A percentile compares a stretch with the other conserved stretches of the same genome.
Evolutionary conservation across 805 yeast species (phyloP).

Genomic region (Suhomyces sp.): DNA sequence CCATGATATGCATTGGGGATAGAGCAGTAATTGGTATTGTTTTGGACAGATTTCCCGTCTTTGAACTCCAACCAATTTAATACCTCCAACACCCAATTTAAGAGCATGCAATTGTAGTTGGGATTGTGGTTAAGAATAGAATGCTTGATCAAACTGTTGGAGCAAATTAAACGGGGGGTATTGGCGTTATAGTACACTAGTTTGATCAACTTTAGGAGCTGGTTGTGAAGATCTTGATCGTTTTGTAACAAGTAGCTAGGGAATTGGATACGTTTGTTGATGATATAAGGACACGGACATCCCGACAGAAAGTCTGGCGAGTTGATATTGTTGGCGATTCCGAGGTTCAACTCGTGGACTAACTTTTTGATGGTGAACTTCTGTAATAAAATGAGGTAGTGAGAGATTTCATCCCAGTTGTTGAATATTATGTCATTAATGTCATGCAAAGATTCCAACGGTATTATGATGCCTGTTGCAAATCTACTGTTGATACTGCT

Average conservation of each 20-base stretch:
- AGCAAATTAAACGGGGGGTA: conserved; percentile 46
- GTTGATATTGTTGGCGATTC: conserved; percentile 10
- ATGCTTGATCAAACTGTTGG: conserved; percentile 36
- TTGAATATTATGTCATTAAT: conserved; percentile 43
- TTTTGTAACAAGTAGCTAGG: conserved; percentile 38
- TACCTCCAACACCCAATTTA: conserved; percentile 52
- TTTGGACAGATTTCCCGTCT: conserved; percentile 34
- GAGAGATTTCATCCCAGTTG: conserved; percentile 49
- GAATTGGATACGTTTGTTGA: conserved; percentile 36
- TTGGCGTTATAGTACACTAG: conserved; percentile 39
- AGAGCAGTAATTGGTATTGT: conserved; percentile 4
- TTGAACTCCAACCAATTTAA: conserved; percentile 56
- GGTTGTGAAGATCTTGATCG: conserved; percentile 42
- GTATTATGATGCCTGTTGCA: conserved; percentile 48
- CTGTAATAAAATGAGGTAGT: conserved; percentile 39
- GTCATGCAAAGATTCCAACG: conserved; percentile 33
- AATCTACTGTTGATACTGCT: conserved; percentile 35
- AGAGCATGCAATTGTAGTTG: conserved; percentile 33
- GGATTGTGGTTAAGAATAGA: conserved; percentile 5
- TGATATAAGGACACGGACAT: conserved; percentile 20
- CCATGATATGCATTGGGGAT: neutral
- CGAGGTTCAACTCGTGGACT: conserved; percentile 20
- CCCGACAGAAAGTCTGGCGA: neutral
- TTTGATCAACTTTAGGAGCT: conserved; percentile 35
- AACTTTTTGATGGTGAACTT: conserved; percentile 38